Base-by-base conservation (phyloP, 495 filamentous ascomycete species). In the Pyrenula aspistea region DNA sequence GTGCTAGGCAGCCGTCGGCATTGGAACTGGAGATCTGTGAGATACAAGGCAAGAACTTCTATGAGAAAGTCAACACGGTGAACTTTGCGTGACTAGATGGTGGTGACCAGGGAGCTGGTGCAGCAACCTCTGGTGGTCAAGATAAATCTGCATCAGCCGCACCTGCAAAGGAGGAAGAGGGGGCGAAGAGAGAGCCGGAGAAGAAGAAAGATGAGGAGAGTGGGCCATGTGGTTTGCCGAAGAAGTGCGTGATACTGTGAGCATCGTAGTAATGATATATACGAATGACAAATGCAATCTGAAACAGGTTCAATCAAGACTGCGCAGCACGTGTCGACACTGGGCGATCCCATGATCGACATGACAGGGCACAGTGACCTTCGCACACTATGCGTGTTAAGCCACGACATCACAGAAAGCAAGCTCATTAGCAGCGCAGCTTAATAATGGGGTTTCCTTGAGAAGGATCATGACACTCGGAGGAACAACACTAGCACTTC, bases 31-130 rank as follows among this genome's bases (percentile, higher is more conserved):
- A 83, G 62, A 64, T 99, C 31, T 93, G 94, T 55, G 77, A 74
- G 55, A 78, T 73, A 60, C 93, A 97, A 73, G 93, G 94, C 66
- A 82, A 88, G 77, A 68, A 77, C 55, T 99, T 97, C 77, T 96
- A 90, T 73, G 75, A 86, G 71, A 73, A 79, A 61, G 82, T 96
- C 56, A 65, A 81, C 63, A 89, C 87, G 77, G 80, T 80, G 68
- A 79, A 74, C 61, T 86, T 85, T 68, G 78, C 75, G 25, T 98
- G 89, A 95, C 87, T 95, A 74, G 80, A 89, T 86, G 86, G 74
- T 57, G 71, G 79, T 61, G 61, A 68, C 55, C 62, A 62, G 67
- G 60, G 55, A 51, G 51, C 58, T 69, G 55, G 64, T n/a, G n/a
- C 57, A 56, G 25, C 23, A 65, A 51, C 60, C 70, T 62, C 60